Percentiles rank a stretch among this genome's conserved stretches.
Evolutionary conservation across 2,329 filamentous ascomycete genomes (phyloP).

Genomic region (Madurella mycetomatis): DNA sequence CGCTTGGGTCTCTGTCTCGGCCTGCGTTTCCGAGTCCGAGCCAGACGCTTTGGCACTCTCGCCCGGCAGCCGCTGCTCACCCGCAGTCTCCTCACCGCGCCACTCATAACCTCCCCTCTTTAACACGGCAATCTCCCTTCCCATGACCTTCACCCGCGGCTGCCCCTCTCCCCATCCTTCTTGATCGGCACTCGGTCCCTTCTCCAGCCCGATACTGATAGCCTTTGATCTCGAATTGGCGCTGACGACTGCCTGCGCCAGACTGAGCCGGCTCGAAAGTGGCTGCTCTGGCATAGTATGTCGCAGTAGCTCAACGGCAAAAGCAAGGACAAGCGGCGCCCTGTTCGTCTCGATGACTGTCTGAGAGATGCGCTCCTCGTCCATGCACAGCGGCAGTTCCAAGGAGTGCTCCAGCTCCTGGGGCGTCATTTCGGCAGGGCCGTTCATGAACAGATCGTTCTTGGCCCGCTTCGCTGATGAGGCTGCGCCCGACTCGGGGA

Average conservation of each 20-base stretch:
- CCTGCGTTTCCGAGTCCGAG: conserved; percentile 12
- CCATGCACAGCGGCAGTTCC: conserved; percentile 51
- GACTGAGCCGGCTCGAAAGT: conserved; percentile 73
- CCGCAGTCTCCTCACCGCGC: conserved; percentile 38
- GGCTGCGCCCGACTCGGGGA: conserved; percentile 19
- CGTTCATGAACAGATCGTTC: conserved; percentile 28
- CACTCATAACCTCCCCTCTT: conserved; percentile 72
- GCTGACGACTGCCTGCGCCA: conserved; percentile 80
- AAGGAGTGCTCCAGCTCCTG: conserved; percentile 61
- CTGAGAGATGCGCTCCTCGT: conserved; percentile 56
- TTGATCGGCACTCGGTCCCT: conserved; percentile 59
- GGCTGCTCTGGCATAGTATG: conserved; percentile 85
- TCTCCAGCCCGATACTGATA: conserved; percentile 66
- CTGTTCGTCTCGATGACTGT: conserved; percentile 68
- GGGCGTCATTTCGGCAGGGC: conserved; percentile 39
- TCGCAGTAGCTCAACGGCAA: conserved; percentile 67
- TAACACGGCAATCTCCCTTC: conserved; percentile 68
- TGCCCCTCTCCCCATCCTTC: conserved; percentile 72
- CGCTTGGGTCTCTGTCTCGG: conserved; percentile 17
- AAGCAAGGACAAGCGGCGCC: conserved; percentile 77
- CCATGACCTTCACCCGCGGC: conserved; percentile 67
- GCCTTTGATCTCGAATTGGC: conserved; percentile 76
- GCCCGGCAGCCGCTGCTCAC: conserved; percentile 13
- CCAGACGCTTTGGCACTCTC: conserved; percentile 1
- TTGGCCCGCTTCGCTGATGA: conserved; percentile 33